Conservation (phyloP, 768 basidiomycete species). For the Amanita thiersii region DNA sequence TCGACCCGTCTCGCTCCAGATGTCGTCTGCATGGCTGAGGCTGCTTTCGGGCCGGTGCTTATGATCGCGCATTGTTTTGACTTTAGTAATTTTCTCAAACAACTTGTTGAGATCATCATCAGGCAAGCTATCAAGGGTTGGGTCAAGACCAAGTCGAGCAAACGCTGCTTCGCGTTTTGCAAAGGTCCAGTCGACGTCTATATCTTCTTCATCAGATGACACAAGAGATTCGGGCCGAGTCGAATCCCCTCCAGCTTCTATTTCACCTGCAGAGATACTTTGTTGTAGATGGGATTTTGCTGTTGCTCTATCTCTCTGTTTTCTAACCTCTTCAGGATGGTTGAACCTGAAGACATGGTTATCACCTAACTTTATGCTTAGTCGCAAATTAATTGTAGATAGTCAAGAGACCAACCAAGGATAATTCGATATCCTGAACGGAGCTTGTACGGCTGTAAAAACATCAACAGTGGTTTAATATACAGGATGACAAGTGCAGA, state of each 20-base stretch:
- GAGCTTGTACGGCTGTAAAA: constrained; percentile 63
- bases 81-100: constrained; percentile 90
- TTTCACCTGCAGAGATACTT: constrained; percentile 57
- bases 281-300: constrained; percentile 62
- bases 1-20: constrained; percentile 86
- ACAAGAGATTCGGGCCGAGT: constrained; percentile 77
- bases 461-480: not conserved
- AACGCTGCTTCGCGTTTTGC: constrained; percentile 92
- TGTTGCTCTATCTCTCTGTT: constrained; percentile 76
- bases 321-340: constrained; percentile 91
- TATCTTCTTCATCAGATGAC: constrained; percentile 53
- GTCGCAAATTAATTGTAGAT: constrained; percentile 10
- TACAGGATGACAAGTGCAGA: not conserved
- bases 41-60: constrained; percentile 88
- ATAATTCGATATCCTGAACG: constrained; percentile 96
- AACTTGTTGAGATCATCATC: constrained; percentile 93
- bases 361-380: constrained; percentile 44
- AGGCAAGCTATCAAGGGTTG: constrained; percentile 84
- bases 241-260: constrained; percentile 44
- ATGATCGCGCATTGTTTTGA: constrained; percentile 81
- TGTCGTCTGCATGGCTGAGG: constrained; percentile 75
- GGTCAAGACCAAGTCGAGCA: constrained; percentile 78
- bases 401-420: constrained; percentile 52
- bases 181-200: constrained; percentile 94
- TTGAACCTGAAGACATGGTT: constrained; percentile 98